A percentile compares a stretch with the other conserved stretches of the same genome.
Conservation (phyloP, 2,329 filamentous ascomycete species). For the Arthrinium puccinioides region DNA sequence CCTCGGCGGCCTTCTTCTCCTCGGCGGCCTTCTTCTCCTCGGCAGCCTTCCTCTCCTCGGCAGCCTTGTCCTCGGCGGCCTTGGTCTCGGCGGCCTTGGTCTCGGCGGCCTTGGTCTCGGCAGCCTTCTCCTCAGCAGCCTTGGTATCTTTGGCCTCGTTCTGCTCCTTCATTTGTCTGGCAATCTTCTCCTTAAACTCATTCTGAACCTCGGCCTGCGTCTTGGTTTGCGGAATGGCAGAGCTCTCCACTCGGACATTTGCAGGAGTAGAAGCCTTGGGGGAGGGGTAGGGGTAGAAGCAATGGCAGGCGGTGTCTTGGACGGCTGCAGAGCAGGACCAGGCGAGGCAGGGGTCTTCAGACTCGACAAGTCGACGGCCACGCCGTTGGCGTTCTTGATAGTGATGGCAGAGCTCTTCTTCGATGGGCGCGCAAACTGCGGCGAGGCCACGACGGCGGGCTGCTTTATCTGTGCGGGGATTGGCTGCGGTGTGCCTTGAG, state of each 20-base stretch:
- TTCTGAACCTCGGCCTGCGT: slow-evolving; percentile 74
- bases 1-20: slow-evolving; percentile 70
- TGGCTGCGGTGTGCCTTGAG: slow-evolving; percentile 54
- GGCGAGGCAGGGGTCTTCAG: slow-evolving; percentile 52
- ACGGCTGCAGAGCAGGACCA: slow-evolving; percentile 43
- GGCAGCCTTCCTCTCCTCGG: slow-evolving; percentile 13
- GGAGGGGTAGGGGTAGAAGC: slow-evolving; percentile 74
- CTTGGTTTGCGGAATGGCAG: slow-evolving; percentile 54
- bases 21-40: slow-evolving; percentile 23
- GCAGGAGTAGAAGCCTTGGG: slow-evolving; percentile 59
- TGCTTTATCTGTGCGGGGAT: slow-evolving; percentile 50
- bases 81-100: slow-evolving; percentile 15
- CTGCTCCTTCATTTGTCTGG: slow-evolving; percentile 44
- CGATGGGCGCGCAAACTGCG: slow-evolving; percentile 39
- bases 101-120: too few species aligned
- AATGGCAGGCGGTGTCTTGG: slow-evolving; percentile 63
- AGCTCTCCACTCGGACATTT: slow-evolving; percentile 66
- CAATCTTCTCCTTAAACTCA: slow-evolving; percentile 75
- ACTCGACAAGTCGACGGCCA: slow-evolving; percentile 63
- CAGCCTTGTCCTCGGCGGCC: slow-evolving; percentile 26
- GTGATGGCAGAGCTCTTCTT: slow-evolving; percentile 69
- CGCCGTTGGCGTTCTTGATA: slow-evolving; percentile 79
- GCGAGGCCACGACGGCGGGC: slow-evolving; percentile 33
- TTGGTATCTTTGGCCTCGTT: slow-evolving; percentile 15
- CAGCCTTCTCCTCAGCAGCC: slow-evolving; percentile 26